Evolutionary conservation across 1,284 basidiomycete species (phyloP).

Genomic region (Cryptococcus sp.): DNA sequence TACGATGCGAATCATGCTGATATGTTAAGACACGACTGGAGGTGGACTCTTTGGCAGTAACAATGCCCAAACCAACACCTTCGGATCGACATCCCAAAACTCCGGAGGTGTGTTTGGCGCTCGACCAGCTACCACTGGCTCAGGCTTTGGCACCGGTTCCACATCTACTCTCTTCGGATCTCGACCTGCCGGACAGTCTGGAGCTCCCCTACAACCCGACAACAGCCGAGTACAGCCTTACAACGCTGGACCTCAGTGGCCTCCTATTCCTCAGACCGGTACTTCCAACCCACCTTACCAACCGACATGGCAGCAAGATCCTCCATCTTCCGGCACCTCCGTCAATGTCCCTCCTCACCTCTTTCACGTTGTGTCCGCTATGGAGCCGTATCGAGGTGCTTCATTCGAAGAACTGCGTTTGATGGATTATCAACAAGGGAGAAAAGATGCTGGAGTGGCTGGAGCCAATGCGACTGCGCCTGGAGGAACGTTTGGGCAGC

Average conservation of each 20-base stretch:
- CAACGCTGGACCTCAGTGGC: conserved; percentile 16
- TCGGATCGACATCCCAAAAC: conserved; percentile 37
- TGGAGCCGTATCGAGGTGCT: conserved; percentile 37
- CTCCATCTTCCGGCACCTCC: conserved; percentile 12
- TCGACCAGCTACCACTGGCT: conserved; percentile 30
- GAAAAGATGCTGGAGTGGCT: conserved; percentile 47
- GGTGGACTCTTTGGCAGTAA: conserved; percentile 17
- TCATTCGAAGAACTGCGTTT: conserved; percentile 47
- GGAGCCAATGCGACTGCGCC: conserved; percentile 24
- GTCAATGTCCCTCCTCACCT: conserved; percentile 30
- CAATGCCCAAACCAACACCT: conserved; percentile 23
- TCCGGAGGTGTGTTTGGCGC: conserved; percentile 32
- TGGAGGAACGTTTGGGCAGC: conserved; percentile 29
- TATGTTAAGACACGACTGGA: conserved; percentile 29
- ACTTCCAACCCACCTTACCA: conserved; percentile 35
- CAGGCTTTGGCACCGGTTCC: conserved; percentile 20
- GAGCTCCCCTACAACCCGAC: conserved; percentile 20
- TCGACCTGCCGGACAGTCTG: conserved; percentile 6
- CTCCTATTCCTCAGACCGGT: conserved; percentile 33
- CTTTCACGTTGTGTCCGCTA: conserved; percentile 43
- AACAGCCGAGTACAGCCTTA: conserved; percentile 24
- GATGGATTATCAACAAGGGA: conserved; percentile 54
- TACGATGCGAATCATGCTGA: conserved; percentile 3
- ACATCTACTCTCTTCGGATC: conserved; percentile 19
- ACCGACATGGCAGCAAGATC: conserved; percentile 43